phyloP scores from a whole-genome alignment of 306 rosid species.

The Vigna trinervia region DNA sequence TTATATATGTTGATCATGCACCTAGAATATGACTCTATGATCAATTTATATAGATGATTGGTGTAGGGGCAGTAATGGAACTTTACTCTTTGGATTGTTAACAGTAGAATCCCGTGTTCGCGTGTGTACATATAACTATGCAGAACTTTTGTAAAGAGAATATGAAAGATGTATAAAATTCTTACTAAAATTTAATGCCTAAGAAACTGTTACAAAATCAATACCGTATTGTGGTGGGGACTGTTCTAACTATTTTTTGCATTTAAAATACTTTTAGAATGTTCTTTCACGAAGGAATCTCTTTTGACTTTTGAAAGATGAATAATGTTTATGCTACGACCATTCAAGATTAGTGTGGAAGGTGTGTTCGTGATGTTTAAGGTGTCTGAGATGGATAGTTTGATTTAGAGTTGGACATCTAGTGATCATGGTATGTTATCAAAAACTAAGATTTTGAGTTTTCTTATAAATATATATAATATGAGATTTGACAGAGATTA shows the following conservation, averaged over 20 bases:
- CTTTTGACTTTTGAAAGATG: neutral
- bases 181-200: neutral
- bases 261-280: neutral
- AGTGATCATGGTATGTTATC: neutral
- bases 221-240: slow-evolving; percentile 9
- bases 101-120: slow-evolving; percentile 6
- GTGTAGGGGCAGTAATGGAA: slow-evolving; percentile 50
- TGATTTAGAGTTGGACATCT: too few species aligned
- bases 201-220: slow-evolving; percentile 11
- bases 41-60: slow-evolving; percentile 49
- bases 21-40: slow-evolving; percentile 10
- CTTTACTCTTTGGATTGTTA: slow-evolving; percentile 31
- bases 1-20: neutral
- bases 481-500: too few species aligned
- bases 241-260: neutral
- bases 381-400: too few species aligned
- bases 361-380: too few species aligned
- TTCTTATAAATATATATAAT: too few species aligned
- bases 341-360: too few species aligned
- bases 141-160: slow-evolving; percentile 23
- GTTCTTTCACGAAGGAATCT: neutral
- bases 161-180: slow-evolving; percentile 1
- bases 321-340: too few species aligned
- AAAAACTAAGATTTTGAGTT: neutral
- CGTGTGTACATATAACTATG: neutral